Percentiles rank a stretch among this genome's conserved stretches.
Conservation (phyloP, 345 rosid species). For the Clarkia xantiana region DNA sequence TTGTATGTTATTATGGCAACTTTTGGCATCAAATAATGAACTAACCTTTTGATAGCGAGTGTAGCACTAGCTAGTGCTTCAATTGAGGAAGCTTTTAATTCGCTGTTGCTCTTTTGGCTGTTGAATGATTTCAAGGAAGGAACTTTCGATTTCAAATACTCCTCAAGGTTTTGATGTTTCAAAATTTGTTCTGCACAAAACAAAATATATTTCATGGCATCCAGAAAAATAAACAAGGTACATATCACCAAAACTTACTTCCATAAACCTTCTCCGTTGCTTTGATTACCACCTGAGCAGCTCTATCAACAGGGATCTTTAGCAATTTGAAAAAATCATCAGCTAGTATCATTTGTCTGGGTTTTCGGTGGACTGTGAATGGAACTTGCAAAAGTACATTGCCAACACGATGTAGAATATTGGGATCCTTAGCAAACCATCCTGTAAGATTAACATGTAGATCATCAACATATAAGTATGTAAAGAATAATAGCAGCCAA, state of each 20-base stretch:
- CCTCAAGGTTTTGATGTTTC: conserved; percentile 63
- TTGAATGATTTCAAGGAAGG: conserved; percentile 70
- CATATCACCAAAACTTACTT: conserved; percentile 43
- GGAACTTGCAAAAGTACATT: conserved; percentile 87
- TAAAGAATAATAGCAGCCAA: not conserved
- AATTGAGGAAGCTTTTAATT: conserved; percentile 32
- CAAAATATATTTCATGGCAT: conserved; percentile 4
- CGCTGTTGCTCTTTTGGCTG: conserved; percentile 32
- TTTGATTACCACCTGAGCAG: conserved; percentile 53
- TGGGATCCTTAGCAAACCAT: conserved; percentile 87
- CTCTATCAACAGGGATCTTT: conserved; percentile 56
- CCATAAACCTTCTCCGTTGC: conserved; percentile 83
- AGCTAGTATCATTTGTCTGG: conserved; percentile 74
- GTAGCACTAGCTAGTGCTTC: conserved; percentile 46
- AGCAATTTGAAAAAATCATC: conserved; percentile 79
- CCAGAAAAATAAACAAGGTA: not conserved
- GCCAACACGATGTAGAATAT: conserved; percentile 60
- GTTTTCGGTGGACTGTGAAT: conserved; percentile 58
- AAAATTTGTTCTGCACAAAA: conserved; percentile 51
- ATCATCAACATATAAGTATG: not conserved
- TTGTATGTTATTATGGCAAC: no score
- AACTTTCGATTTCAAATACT: conserved; percentile 42
- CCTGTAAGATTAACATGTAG: conserved; percentile 28
- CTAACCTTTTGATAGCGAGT: conserved; percentile 66
- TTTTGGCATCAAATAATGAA: no score